A percentile compares a stretch with the other conserved stretches of the same genome.
Conservation (phyloP, 106 monocot species). For the Gastrodia elata region DNA sequence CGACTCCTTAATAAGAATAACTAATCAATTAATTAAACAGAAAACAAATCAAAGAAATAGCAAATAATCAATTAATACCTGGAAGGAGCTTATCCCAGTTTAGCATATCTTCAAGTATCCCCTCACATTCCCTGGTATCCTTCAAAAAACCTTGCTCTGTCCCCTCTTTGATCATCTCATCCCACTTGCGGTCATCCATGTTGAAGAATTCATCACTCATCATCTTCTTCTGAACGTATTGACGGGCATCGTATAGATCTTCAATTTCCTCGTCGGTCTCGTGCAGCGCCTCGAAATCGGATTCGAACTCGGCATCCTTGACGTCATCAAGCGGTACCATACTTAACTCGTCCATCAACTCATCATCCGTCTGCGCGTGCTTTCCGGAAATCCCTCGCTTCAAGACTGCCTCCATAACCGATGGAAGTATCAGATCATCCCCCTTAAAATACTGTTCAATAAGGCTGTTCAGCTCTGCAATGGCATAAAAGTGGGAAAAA, state of each 20-base stretch:
- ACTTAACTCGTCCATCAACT: slow-evolving; percentile 64
- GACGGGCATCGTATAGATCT: slow-evolving; percentile 58
- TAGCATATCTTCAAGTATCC: slow-evolving; percentile 92
- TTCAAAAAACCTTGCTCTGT: slow-evolving; percentile 57
- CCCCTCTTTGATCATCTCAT: slow-evolving; percentile 65
- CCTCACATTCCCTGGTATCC: slow-evolving; percentile 77
- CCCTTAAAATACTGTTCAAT: slow-evolving; percentile 54
- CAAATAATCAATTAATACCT: slow-evolving; percentile 43
- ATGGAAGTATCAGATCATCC: slow-evolving; percentile 44
- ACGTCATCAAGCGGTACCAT: slow-evolving; percentile 42
- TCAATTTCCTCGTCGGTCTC: slow-evolving; percentile 79
- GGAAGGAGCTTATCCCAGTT: slow-evolving; percentile 86
- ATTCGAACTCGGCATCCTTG: slow-evolving; percentile 66
- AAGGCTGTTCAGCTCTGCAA: slow-evolving; percentile 49
- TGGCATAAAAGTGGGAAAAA: background rate
- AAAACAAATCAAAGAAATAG: background rate
- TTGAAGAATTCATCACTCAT: slow-evolving; percentile 63
- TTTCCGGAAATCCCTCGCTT: slow-evolving; percentile 36
- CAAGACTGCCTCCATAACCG: slow-evolving; percentile 52
- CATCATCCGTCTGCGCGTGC: slow-evolving; percentile 79
- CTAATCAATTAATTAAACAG: background rate
- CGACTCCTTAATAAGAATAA: background rate
- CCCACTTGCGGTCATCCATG: slow-evolving; percentile 83
- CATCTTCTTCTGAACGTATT: slow-evolving; percentile 62
- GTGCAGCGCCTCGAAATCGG: slow-evolving; percentile 75